Percentiles rank a stretch among this genome's conserved stretches.
These are phyloP conservation scores for Fusarium xyrophilum DNA, from an alignment of 2,329 filamentous ascomycete species.

Conservation along the genomic window DNA sequence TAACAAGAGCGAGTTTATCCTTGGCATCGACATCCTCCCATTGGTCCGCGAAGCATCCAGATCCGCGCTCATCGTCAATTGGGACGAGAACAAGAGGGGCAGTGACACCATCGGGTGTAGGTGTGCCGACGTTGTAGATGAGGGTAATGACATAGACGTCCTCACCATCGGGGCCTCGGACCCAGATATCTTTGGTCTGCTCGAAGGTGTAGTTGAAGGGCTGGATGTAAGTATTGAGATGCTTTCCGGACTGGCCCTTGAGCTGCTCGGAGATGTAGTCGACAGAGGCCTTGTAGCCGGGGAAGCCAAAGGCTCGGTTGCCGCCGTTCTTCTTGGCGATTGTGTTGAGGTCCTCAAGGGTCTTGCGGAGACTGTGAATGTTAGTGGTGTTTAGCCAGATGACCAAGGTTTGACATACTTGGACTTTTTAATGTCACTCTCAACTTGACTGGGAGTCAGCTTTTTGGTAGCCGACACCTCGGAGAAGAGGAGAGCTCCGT, in stretches of 20 bases:
- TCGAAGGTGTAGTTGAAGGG: conserved; percentile 56
- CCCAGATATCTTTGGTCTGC: conserved; percentile 50
- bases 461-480: conserved; percentile 33
- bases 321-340: conserved; percentile 64
- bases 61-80: conserved; percentile 49
- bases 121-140: conserved; percentile 56
- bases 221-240: conserved; percentile 55
- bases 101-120: conserved; percentile 47
- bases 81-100: conserved; percentile 49
- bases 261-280: conserved; percentile 62
- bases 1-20: conserved; percentile 54
- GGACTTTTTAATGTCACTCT: conserved; percentile 36
- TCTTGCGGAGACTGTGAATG: conserved; percentile 56
- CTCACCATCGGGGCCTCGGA: conserved; percentile 55
- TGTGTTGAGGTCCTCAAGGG: conserved; percentile 60
- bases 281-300: conserved; percentile 64
- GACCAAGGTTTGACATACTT: conserved; percentile 15
- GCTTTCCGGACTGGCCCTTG: conserved; percentile 48
- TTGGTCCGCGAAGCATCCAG: conserved; percentile 52
- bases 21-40: conserved; percentile 54
- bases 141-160: conserved; percentile 53
- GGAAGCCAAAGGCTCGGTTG: conserved; percentile 65
- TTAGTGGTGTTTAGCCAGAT: not conserved
- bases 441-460: conserved; percentile 35
- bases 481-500: conserved; percentile 31